Conservation (phyloP, 2,329 filamentous ascomycete species). For the Ophiostoma piceae region DNA sequence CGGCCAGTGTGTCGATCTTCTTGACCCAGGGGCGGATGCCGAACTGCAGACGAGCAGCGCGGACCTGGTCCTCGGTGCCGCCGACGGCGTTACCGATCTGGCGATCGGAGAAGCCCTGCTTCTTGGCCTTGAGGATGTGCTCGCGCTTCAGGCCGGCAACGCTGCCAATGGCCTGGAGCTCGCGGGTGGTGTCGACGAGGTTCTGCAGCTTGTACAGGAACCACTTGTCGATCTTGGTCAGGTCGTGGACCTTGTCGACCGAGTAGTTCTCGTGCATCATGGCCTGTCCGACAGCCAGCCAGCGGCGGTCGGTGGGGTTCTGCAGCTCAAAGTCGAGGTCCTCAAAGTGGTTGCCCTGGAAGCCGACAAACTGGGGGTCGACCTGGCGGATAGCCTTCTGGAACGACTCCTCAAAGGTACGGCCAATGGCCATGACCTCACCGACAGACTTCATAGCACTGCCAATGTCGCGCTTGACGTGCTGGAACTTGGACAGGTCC, state of each 20-base stretch:
- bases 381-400: slow-evolving; percentile 98
- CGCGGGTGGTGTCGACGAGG: slow-evolving; percentile 82
- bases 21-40: slow-evolving; percentile 94
- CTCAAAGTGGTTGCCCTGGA: slow-evolving; percentile 93
- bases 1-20: slow-evolving; percentile 95
- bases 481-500: slow-evolving; percentile 98
- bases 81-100: slow-evolving; percentile 86
- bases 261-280: slow-evolving; percentile 97
- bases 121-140: slow-evolving; percentile 85
- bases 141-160: slow-evolving; percentile 84
- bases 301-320: slow-evolving; percentile 93
- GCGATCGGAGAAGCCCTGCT: slow-evolving; percentile 93
- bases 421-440: slow-evolving; percentile 98
- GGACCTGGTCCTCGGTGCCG: slow-evolving; percentile 82
- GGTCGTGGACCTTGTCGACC: slow-evolving; percentile 82
- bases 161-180: slow-evolving; percentile 77
- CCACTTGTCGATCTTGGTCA: slow-evolving; percentile 99
- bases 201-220: slow-evolving; percentile 98
- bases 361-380: slow-evolving; percentile 83
- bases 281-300: slow-evolving; percentile 94
- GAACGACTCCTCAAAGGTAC: slow-evolving; percentile 98
- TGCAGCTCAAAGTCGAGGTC: slow-evolving; percentile 83
- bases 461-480: slow-evolving; percentile 95
- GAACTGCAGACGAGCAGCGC: slow-evolving; percentile 76
- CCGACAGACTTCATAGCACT: slow-evolving; percentile 99